A percentile compares a stretch with the other conserved stretches of the same genome.
Conservation (phyloP, 805 yeast genomes). For the Saturnispora silvae region DNA sequence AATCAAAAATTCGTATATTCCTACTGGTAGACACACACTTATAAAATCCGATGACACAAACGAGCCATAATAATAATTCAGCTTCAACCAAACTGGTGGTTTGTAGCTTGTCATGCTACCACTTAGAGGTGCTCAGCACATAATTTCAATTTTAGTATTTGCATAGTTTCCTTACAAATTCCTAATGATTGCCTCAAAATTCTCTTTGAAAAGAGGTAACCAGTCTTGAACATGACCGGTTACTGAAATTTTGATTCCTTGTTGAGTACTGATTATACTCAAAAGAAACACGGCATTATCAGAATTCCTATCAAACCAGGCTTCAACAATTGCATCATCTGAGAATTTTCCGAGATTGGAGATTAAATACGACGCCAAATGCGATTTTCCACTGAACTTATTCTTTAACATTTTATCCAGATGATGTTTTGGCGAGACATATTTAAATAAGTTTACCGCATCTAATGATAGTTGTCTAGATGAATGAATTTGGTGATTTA, state of each 20-base stretch:
- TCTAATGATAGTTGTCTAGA: background rate
- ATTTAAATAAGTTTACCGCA: conserved; percentile 1
- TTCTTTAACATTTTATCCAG: background rate
- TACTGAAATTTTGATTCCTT: conserved; percentile 1
- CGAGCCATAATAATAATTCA: no score
- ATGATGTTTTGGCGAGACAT: background rate
- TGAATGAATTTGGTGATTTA: conserved; percentile 6
- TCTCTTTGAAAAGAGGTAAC: conserved; percentile 1
- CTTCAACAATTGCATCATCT: background rate
- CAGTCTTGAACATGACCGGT: background rate
- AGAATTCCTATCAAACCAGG: conserved; percentile 4
- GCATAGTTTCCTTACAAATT: no score
- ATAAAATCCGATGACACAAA: no score
- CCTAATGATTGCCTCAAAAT: background rate
- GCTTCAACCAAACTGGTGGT: no score
- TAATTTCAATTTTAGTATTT: no score
- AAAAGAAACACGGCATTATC: background rate
- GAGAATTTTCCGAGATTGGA: conserved; percentile 5
- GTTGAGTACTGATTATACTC: background rate
- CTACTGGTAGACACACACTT: no score
- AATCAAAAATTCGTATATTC: no score
- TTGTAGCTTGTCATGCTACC: no score
- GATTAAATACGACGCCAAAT: conserved; percentile 12
- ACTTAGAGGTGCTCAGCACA: no score
- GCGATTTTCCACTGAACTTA: background rate